These are phyloP conservation scores for Iberis pinnata DNA, from an alignment of 345 rosid species.

Conservation along the genomic window DNA sequence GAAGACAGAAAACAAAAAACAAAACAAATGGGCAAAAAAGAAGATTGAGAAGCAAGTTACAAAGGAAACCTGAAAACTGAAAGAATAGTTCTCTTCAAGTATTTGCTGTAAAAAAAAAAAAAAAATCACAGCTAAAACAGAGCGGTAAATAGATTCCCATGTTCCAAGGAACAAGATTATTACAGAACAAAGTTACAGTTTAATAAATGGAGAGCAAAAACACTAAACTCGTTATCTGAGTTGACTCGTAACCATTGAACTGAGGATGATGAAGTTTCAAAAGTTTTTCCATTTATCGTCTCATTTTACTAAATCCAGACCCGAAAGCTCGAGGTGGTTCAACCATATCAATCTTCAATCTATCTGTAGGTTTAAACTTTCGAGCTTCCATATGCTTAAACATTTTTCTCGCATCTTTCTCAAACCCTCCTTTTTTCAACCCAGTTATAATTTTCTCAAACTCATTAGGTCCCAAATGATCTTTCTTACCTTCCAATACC, in stretches of 20 bases:
- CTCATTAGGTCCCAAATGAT: slow-evolving; percentile 44
- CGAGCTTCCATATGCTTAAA: slow-evolving; percentile 46
- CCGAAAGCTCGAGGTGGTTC: slow-evolving; percentile 28
- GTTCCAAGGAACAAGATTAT: slow-evolving; percentile 20
- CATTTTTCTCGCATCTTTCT: slow-evolving; percentile 55
- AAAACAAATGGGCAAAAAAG: not conserved
- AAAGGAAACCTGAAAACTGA: too few species aligned
- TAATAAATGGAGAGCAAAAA: slow-evolving; percentile 3
- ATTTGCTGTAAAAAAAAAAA: too few species aligned
- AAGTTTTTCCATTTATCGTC: slow-evolving; percentile 8
- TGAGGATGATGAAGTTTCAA: not conserved
- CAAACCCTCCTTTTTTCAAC: slow-evolving; percentile 55
- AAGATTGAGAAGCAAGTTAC: too few species aligned
- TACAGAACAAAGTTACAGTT: slow-evolving; percentile 21
- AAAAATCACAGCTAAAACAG: too few species aligned
- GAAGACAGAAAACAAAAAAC: not conserved
- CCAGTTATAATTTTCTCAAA: slow-evolving; percentile 56
- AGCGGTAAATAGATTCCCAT: slow-evolving; percentile 2
- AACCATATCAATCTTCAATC: slow-evolving; percentile 30
- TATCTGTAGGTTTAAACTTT: slow-evolving; percentile 40
- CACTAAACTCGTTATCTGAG: slow-evolving; percentile 11
- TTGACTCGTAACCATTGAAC: slow-evolving; percentile 7
- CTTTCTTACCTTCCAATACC: slow-evolving; percentile 44
- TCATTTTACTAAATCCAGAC: slow-evolving; percentile 10
- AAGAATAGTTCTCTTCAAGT: too few species aligned